Evolutionary conservation across 1,139 yeast species (phyloP).

Genomic region (Meyerozyma guilliermondii): DNA sequence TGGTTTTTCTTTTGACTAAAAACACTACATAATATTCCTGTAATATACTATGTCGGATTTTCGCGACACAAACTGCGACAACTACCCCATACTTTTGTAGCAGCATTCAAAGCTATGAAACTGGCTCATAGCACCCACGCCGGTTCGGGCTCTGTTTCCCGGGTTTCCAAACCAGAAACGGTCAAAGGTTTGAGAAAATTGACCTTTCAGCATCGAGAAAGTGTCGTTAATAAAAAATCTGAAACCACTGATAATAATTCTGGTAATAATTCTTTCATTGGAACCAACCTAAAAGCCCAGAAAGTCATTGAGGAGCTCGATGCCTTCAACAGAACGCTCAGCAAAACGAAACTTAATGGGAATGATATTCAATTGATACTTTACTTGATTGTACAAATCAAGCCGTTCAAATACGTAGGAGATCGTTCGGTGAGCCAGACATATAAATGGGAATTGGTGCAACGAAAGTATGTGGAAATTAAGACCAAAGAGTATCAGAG

Average conservation of each 20-base stretch:
- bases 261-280: too few relatives aligned
- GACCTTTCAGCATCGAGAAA: background rate
- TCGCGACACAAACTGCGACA: constrained; percentile 2
- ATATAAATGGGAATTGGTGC: constrained; percentile 1
- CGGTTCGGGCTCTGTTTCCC: background rate
- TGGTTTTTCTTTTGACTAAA: constrained; percentile 19
- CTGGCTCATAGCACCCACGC: background rate
- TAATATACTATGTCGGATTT: background rate
- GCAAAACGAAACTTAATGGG: background rate
- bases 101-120: background rate
- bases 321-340: background rate
- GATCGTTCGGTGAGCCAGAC: constrained; percentile 2
- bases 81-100: background rate
- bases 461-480: background rate
- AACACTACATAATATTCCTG: constrained; percentile 3
- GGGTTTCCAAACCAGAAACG: background rate
- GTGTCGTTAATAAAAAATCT: background rate
- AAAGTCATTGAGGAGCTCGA: background rate
- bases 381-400: background rate
- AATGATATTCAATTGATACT: background rate
- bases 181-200: background rate
- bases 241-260: too few relatives aligned
- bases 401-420: constrained; percentile 1
- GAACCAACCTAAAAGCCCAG: background rate
- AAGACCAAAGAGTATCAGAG: background rate